Evolutionary conservation across 768 basidiomycete genomes (phyloP).

Genomic region (Naematelia aurantialba): DNA sequence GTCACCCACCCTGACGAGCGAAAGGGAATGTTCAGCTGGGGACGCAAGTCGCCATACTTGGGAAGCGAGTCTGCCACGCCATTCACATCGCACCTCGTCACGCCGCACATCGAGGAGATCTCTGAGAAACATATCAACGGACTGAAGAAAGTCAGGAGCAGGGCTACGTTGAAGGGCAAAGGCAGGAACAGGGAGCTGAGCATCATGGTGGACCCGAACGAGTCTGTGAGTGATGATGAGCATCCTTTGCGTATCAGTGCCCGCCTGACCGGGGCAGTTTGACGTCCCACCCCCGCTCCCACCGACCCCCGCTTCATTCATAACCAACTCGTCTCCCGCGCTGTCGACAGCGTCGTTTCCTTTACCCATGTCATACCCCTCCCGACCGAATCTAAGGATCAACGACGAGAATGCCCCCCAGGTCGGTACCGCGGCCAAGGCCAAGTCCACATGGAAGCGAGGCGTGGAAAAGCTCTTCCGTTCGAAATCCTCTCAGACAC

Average conservation of each 20-base stretch:
- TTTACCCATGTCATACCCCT: conserved; percentile 20
- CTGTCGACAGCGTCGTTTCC: conserved; percentile 13
- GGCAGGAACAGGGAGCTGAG: conserved; percentile 35
- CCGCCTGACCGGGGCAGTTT: conserved; percentile 12
- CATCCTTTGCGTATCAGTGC: not conserved
- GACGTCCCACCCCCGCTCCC: conserved; percentile 31
- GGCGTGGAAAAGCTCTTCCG: conserved; percentile 39
- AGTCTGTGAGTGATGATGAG: conserved; percentile 19
- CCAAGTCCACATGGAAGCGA: conserved; percentile 34
- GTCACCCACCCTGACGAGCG: not conserved
- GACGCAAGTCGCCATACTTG: not conserved
- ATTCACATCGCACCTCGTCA: not conserved
- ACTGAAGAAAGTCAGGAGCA: conserved; percentile 35
- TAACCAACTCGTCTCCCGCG: conserved; percentile 20
- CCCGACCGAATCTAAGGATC: conserved; percentile 5
- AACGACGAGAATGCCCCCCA: not conserved
- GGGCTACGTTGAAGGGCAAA: conserved; percentile 28
- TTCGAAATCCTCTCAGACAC: conserved; percentile 37
- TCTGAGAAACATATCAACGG: conserved; percentile 10
- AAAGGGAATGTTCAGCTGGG: conserved; percentile 4
- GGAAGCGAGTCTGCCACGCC: not conserved
- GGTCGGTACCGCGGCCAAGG: conserved; percentile 8
- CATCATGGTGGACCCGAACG: conserved; percentile 27
- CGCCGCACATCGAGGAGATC: not conserved
- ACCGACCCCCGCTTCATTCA: conserved; percentile 32